phyloP scores from a whole-genome alignment of 805 yeast species.

The Maudiozyma pseudohumilis region DNA sequence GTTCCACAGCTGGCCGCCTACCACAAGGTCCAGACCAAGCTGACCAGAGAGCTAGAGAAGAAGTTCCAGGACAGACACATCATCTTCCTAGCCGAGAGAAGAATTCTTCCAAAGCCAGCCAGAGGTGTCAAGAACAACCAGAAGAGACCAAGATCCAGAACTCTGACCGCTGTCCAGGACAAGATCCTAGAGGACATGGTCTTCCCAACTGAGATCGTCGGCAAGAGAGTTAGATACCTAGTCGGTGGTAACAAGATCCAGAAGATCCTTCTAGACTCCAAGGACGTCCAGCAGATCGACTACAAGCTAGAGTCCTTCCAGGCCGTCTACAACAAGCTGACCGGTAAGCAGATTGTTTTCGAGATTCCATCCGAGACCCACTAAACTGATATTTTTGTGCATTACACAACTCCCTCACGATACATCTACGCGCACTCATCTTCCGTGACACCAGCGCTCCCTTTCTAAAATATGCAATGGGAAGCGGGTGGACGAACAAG shows the following conservation, averaged over 20 bases:
- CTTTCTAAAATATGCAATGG: too few species aligned
- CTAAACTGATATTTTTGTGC: conserved; percentile 15
- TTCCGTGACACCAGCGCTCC: too few species aligned
- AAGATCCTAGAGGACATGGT: conserved; percentile 97
- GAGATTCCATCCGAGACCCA: conserved; percentile 61
- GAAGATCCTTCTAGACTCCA: conserved; percentile 94
- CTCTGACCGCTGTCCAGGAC: conserved; percentile 97
- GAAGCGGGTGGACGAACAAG: too few species aligned
- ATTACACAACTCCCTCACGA: too few species aligned
- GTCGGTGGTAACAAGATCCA: conserved; percentile 98
- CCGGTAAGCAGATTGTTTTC: conserved; percentile 98
- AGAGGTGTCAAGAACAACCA: conserved; percentile 88
- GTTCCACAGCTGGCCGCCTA: conserved; percentile 83
- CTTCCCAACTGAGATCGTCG: conserved; percentile 98
- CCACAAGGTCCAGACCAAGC: conserved; percentile 95
- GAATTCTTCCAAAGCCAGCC: conserved; percentile 98
- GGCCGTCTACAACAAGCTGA: conserved; percentile 94
- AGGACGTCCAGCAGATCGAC: conserved; percentile 93
- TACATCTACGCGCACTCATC: too few species aligned
- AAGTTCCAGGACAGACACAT: conserved; percentile 99
- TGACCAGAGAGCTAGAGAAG: conserved; percentile 99
- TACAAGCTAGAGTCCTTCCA: conserved; percentile 99
- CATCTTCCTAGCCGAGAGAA: conserved; percentile 98
- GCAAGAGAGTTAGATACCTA: conserved; percentile 98
- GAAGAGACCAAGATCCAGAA: conserved; percentile 99